Conservation (phyloP, 192 early-diverging fungal genomes). For the Backusella liffmaniae region DNA sequence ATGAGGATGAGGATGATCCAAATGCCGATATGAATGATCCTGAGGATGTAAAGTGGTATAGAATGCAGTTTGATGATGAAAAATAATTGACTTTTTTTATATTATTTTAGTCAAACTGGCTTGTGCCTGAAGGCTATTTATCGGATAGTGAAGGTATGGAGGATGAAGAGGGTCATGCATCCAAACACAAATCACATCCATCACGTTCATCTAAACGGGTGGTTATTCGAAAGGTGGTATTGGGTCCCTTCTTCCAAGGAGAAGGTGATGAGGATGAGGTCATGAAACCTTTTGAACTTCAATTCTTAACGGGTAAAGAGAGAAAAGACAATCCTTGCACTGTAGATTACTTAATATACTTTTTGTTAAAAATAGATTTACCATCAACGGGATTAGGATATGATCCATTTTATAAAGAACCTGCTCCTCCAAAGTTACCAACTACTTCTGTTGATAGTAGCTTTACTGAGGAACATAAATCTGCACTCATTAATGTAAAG, state of each 20-base stretch:
- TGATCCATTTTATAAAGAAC: slow-evolving; percentile 20
- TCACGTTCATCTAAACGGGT: background rate
- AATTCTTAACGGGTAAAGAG: slow-evolving; percentile 13
- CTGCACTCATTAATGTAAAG: slow-evolving; percentile 23
- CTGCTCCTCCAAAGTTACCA: background rate
- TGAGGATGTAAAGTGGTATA: slow-evolving; percentile 27
- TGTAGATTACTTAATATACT: background rate
- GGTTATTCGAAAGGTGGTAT: slow-evolving; percentile 10
- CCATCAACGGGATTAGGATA: background rate
- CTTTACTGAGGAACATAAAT: slow-evolving; percentile 24
- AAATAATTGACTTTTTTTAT: background rate
- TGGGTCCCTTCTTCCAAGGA: slow-evolving; percentile 24
- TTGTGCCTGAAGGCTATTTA: slow-evolving; percentile 86
- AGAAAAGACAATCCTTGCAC: background rate
- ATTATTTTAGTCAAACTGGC: slow-evolving; percentile 62
- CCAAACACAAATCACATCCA: background rate
- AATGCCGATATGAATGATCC: slow-evolving; percentile 21
- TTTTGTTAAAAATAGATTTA: background rate
- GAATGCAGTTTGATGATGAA: background rate
- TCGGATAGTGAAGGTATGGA: slow-evolving; percentile 71
- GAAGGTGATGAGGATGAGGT: background rate
- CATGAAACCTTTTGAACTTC: slow-evolving; percentile 15
- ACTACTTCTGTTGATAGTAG: background rate
- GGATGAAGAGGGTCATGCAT: slow-evolving; percentile 17
- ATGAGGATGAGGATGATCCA: slow-evolving; percentile 69